Evolutionary conservation across 495 filamentous ascomycete species (phyloP).

Genomic region (Durotheca rogersii): DNA sequence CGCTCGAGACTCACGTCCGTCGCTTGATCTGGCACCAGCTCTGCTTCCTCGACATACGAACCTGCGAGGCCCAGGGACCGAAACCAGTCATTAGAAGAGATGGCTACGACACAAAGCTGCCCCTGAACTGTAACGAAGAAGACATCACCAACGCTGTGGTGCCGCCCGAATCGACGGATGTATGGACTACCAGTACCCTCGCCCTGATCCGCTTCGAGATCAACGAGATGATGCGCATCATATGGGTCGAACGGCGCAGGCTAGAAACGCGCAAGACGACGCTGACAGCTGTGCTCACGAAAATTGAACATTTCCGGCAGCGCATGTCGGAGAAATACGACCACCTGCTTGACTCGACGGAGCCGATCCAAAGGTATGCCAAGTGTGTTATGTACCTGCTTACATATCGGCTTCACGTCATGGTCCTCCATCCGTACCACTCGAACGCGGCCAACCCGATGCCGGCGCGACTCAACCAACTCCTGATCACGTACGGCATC

Average conservation of each 20-base stretch:
- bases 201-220: slow-evolving; percentile 67
- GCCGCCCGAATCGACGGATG: slow-evolving; percentile 44
- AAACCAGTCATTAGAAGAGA: slow-evolving; percentile 63
- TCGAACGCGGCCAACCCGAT: slow-evolving; percentile 55
- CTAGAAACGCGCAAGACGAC: slow-evolving; percentile 62
- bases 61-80: slow-evolving; percentile 74
- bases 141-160: slow-evolving; percentile 48
- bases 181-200: slow-evolving; percentile 68
- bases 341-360: slow-evolving; percentile 54
- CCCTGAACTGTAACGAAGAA: slow-evolving; percentile 65
- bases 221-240: slow-evolving; percentile 67
- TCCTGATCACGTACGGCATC: slow-evolving; percentile 55
- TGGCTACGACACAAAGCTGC: slow-evolving; percentile 69
- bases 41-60: slow-evolving; percentile 72
- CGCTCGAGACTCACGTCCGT: slow-evolving; percentile 70
- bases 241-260: slow-evolving; percentile 62
- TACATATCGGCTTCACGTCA: slow-evolving; percentile 61
- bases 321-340: slow-evolving; percentile 61
- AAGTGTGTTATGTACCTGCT: slow-evolving; percentile 61
- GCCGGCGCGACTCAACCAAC: slow-evolving; percentile 44
- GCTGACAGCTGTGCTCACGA: slow-evolving; percentile 55
- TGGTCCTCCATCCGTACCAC: slow-evolving; percentile 66
- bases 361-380: slow-evolving; percentile 60
- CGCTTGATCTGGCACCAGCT: slow-evolving; percentile 76
- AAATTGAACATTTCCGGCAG: slow-evolving; percentile 61